Evolutionary conservation across 2,329 filamentous ascomycete species (phyloP).

Genomic region (Alternaria consortialis): DNA sequence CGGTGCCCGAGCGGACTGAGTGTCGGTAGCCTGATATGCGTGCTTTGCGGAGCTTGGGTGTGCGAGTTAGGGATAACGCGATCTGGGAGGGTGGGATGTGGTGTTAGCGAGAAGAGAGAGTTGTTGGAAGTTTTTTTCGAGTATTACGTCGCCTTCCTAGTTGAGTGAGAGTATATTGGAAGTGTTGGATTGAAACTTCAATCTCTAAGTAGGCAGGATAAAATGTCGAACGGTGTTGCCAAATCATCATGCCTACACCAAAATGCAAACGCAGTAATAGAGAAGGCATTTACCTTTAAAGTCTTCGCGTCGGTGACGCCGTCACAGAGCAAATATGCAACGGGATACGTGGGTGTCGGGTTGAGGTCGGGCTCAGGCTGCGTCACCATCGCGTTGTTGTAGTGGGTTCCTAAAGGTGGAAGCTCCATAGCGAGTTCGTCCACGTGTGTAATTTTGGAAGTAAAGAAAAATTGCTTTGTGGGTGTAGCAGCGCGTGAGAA

Average conservation of each 20-base stretch:
- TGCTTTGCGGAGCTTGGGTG: slow-evolving; percentile 13
- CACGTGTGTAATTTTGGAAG: background rate
- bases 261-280: background rate
- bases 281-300: background rate
- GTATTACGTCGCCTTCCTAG: background rate
- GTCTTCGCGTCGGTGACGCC: background rate
- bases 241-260: background rate
- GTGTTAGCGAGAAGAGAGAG: background rate
- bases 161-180: background rate
- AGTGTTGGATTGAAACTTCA: background rate
- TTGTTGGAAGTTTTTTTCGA: background rate
- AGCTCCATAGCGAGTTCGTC: background rate
- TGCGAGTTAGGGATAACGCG: background rate
- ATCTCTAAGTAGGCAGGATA: background rate
- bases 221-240: background rate
- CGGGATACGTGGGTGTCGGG: background rate
- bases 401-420: background rate
- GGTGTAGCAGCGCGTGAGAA: background rate
- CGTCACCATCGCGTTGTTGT: background rate
- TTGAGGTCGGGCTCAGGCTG: background rate
- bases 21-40: background rate
- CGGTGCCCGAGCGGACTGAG: background rate
- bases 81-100: background rate
- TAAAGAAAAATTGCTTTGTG: background rate
- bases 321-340: slow-evolving; percentile 9